Base-by-base conservation (phyloP, 805 yeast genomes). In the Pichia pseudocactophila region DNA sequence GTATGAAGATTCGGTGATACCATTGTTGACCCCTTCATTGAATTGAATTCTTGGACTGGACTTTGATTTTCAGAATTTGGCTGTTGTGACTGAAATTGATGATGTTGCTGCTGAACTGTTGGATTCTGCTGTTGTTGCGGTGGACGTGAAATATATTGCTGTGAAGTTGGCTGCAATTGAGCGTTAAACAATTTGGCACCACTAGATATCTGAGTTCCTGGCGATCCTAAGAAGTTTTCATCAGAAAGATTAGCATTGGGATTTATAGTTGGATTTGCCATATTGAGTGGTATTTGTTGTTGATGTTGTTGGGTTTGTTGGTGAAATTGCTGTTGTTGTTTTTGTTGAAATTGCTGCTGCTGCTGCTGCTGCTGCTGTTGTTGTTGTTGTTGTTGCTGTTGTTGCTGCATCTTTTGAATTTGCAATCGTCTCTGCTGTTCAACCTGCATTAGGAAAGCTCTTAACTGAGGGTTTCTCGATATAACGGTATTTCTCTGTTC, bases 401-500 rank as follows among this genome's bases (percentile, higher is more conserved):
- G 46, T 16, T 59, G 70, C 56, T 46, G 65, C 34, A 48, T 51
- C 31, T 51, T 55, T 31, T 54, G 58, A 8, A 55, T 36, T 7
- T 55, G 53, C 7, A 56, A 47, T 50, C 59, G 50, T 11, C 59
- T 44, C 33, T 61, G 66, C 34, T 58, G 65, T 34, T 60, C 64
- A 41, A 57, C 53, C 40, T 62, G 65, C 32, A 59, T 62, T 19
- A 64, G 40, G 31, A 63, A 51, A 37, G 51, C 45, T 25, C 59
- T 59, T 12, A 63, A 41, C 31, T 61, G 66, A 12, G 68, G 67
- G 46, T 62, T 61, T 37, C 56, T 57, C 39, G 55, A 45, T 11
- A 64, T 50, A 3, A 61, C 50, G 3, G 54, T 53, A 37, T 58
- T 58, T 40, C 65, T 52, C 36, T 62, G 64, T 33, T 58, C 63